Evolutionary conservation across 2,329 filamentous ascomycete species (phyloP), one percentile per base, ranked within the genome.

Genomic region (Mycosphaerella arachidis): DNA sequence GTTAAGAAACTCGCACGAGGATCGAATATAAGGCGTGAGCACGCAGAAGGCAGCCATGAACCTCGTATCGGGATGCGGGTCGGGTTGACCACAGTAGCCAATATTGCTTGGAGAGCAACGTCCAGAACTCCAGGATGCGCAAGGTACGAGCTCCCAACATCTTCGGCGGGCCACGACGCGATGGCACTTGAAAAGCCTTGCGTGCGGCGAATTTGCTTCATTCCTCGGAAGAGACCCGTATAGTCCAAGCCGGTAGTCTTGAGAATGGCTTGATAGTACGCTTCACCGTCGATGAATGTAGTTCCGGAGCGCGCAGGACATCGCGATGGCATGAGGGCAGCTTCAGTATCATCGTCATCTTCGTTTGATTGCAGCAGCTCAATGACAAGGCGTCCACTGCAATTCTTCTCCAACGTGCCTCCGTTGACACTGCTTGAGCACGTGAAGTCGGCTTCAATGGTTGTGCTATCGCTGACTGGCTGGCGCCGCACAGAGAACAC

Each of bases 111-210:
- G 13, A 76, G 63, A 1, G 70, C 69, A 16, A 63, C 67, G 48
- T 76, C 74, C 1, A 75, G 59, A 12, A 61, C 46, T 0, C 63
- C 67, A 1, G 74, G 74, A 55, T 75, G 71, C 7, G 73, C 51
- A 3, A 66, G 33, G 55, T 63, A 63, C 16, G 31, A 50, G 33
- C 50, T 53, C 5, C 60, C 63, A 18, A 64, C 60, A 13, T 63
- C 63, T 55, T 64, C 60, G 50, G 54, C 58, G 35, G 57, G 48
- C 63, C 63, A 64, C 9, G 63, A 62, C 18, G 63, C 63, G 3
- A 51, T 8, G 31, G 63, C 55, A 20, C 57, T 60, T 12, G 60
- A 63, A 45, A 60, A 64, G n/a, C 60, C 63, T 13, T 63, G 55
- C 24, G 60, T 55, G 33, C 63, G 60, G 9, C 56, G 54, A 50